Conservation (phyloP, 768 basidiomycete species). For the Lactifluus pinguis region DNA sequence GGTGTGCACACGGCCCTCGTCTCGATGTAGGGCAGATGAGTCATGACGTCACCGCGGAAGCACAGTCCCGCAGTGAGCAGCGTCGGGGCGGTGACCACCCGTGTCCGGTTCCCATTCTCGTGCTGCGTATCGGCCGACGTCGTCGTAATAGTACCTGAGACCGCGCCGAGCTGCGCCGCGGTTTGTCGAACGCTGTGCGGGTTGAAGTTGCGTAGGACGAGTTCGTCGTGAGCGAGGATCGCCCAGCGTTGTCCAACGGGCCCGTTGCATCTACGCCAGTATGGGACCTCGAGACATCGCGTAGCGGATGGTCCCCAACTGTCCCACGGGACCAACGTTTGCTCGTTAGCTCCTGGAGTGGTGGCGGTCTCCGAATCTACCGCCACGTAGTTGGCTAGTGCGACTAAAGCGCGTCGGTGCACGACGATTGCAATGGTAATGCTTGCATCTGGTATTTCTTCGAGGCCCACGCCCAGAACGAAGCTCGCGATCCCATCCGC, state of each 20-base stretch:
- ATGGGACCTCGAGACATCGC: slow-evolving; percentile 1
- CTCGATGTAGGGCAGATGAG: slow-evolving; percentile 3
- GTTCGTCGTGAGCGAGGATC: background rate
- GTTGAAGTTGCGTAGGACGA: slow-evolving; percentile 2
- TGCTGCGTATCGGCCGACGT: background rate
- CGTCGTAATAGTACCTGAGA: too few species aligned
- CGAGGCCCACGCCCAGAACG: slow-evolving; percentile 7
- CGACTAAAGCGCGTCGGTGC: background rate
- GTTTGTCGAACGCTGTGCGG: slow-evolving; percentile 2
- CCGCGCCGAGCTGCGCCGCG: background rate
- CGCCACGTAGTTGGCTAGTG: background rate
- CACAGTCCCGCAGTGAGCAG: slow-evolving; percentile 9
- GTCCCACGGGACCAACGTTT: background rate
- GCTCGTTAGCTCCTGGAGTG: background rate
- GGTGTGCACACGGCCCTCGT: background rate
- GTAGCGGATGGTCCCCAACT: background rate
- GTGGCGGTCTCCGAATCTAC: background rate
- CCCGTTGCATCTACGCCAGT: background rate
- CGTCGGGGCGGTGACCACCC: slow-evolving; percentile 1
- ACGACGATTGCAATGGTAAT: slow-evolving; percentile 5
- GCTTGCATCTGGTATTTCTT: slow-evolving; percentile 9
- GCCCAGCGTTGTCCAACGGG: slow-evolving; percentile 3
- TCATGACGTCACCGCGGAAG: slow-evolving; percentile 5
- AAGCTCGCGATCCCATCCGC: slow-evolving; percentile 4
- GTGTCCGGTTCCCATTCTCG: slow-evolving; percentile 3